phyloP scores from a whole-genome alignment of 129 eudicot species.

The Apium graveolens region DNA sequence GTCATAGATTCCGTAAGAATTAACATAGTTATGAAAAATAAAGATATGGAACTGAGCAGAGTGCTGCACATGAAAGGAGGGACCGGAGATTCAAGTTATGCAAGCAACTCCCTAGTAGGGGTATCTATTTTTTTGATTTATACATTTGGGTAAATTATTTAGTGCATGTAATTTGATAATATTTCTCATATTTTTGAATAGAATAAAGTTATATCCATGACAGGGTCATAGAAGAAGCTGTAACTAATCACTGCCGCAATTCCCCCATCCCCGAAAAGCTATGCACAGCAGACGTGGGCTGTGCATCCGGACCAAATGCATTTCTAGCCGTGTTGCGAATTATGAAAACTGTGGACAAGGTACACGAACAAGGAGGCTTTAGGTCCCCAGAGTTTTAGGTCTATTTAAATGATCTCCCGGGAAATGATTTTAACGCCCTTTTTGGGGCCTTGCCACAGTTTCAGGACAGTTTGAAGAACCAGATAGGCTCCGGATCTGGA shows the following conservation, averaged over 20 bases:
- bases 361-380: conserved; percentile 18
- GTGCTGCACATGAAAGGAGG: conserved; percentile 84
- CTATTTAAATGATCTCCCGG: conserved; percentile 57
- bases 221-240: conserved; percentile 53
- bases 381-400: conserved; percentile 50
- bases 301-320: too few species aligned
- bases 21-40: not conserved
- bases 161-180: too few species aligned
- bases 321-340: too few species aligned
- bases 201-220: conserved; percentile 42
- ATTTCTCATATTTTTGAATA: conserved; percentile 11
- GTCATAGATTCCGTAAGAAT: too few species aligned
- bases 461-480: conserved; percentile 22
- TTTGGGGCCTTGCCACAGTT: conserved; percentile 34
- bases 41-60: conserved; percentile 36
- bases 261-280: too few species aligned
- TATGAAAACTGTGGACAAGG: conserved; percentile 25
- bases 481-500: conserved; percentile 21
- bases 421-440: too few species aligned
- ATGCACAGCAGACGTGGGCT: too few species aligned
- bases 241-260: conserved; percentile 26
- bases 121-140: conserved; percentile 16
- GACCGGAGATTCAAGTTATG: conserved; percentile 55
- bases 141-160: too few species aligned
- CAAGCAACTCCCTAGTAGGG: conserved; percentile 59